Percentiles rank a stretch among this genome's conserved stretches.
Conservation (phyloP, 2,329 filamentous ascomycete species). For the Fusarium siculi region DNA sequence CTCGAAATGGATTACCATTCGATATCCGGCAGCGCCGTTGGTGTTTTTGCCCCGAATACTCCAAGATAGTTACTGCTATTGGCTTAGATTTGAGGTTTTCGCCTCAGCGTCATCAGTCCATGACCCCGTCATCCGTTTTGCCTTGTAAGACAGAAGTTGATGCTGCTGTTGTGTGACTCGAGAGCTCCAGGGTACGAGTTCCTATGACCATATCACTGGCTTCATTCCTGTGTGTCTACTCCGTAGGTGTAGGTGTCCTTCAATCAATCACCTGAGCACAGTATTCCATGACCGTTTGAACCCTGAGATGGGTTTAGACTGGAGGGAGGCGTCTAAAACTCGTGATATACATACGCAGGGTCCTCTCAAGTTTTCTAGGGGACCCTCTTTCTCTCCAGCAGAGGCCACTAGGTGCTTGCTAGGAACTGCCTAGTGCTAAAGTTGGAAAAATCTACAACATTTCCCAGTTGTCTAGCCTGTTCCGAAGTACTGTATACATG, state of each 20-base stretch:
- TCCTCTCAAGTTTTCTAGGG: constrained; percentile 24
- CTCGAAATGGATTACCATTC: background rate
- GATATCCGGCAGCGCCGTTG: background rate
- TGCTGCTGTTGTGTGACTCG: constrained; percentile 7
- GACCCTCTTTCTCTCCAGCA: constrained; percentile 6
- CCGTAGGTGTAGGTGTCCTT: background rate
- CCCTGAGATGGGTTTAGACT: background rate
- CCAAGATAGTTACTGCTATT: background rate
- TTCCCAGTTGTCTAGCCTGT: background rate
- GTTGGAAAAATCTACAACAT: constrained; percentile 12
- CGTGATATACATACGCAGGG: constrained; percentile 29
- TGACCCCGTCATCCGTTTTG: constrained; percentile 29
- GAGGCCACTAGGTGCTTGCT: background rate
- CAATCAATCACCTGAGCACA: background rate
- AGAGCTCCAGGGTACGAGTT: background rate
- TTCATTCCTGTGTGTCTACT: background rate
- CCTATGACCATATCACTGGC: background rate
- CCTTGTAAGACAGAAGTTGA: constrained; percentile 1
- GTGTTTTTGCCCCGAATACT: background rate
- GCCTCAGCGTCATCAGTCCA: constrained; percentile 25
- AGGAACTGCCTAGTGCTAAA: constrained; percentile 4
- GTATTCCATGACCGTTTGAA: constrained; percentile 1
- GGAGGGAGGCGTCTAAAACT: background rate
- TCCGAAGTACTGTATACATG: constrained; percentile 24
- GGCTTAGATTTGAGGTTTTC: background rate